Conservation (phyloP, 2,329 filamentous ascomycete species). For the Talaromyces islandicus region DNA sequence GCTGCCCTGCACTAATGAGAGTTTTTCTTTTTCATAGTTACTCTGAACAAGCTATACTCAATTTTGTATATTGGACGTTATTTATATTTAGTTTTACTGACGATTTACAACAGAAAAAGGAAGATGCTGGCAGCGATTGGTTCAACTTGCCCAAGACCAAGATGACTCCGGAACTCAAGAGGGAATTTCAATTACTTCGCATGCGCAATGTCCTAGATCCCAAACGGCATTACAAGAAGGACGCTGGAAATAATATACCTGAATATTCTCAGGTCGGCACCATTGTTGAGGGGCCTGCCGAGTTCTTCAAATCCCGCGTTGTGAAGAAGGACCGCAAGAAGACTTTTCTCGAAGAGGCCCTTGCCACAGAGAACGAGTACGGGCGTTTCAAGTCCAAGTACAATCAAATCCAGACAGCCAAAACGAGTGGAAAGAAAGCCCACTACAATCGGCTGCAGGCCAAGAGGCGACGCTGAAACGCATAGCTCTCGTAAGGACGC, state of each 20-base stretch:
- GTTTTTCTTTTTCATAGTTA: constrained; percentile 63
- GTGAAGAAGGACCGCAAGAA: constrained; percentile 81
- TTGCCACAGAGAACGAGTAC: constrained; percentile 60
- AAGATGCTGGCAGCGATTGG: constrained; percentile 75
- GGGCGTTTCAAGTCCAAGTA: constrained; percentile 84
- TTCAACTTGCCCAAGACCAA: constrained; percentile 81
- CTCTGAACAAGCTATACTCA: constrained; percentile 47
- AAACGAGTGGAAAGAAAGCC: constrained; percentile 81
- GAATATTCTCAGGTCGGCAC: constrained; percentile 86
- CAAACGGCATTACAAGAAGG: constrained; percentile 87
- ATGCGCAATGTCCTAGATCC: constrained; percentile 87
- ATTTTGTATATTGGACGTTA: not conserved
- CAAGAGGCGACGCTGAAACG: constrained; percentile 37
- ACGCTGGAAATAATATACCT: constrained; percentile 65
- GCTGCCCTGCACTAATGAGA: constrained; percentile 67
- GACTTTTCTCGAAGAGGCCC: constrained; percentile 78
- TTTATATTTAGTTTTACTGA: constrained; percentile 25
- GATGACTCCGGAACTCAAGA: constrained; percentile 76
- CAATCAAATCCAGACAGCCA: constrained; percentile 71
- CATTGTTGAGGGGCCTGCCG: constrained; percentile 79
- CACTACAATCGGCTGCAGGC: constrained; percentile 76
- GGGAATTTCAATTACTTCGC: constrained; percentile 81
- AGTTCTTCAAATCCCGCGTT: constrained; percentile 75
- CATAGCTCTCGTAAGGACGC: not conserved
- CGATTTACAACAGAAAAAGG: constrained; percentile 41